Percentiles rank a stretch among this genome's conserved stretches.
Conservation (phyloP, 768 basidiomycete genomes). For the Phylloporus sp. region DNA sequence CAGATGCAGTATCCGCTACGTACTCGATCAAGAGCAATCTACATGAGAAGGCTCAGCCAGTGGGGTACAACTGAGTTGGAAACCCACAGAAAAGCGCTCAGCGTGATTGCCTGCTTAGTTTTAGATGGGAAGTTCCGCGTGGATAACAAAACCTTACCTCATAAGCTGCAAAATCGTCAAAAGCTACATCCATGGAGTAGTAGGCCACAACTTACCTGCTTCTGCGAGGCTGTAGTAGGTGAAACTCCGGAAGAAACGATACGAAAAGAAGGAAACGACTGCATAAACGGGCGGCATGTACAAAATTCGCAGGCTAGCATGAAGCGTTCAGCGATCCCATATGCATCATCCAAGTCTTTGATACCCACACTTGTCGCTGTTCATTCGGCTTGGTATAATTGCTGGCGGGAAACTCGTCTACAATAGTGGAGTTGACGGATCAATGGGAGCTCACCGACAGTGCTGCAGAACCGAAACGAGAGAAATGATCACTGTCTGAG, state of each 20-base stretch:
- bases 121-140: constrained; percentile 14
- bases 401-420: constrained; percentile 34
- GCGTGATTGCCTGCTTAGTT: constrained; percentile 57
- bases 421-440: background rate
- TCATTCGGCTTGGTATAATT: constrained; percentile 67
- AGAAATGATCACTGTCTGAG: constrained; percentile 59
- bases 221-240: constrained; percentile 56
- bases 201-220: constrained; percentile 35
- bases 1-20: constrained; percentile 65
- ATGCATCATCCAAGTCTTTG: background rate
- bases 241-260: constrained; percentile 76
- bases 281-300: constrained; percentile 84
- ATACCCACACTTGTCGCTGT: constrained; percentile 73
- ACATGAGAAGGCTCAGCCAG: constrained; percentile 1
- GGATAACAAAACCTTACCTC: constrained; percentile 44
- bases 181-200: constrained; percentile 25
- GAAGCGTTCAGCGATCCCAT: background rate
- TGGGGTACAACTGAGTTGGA: background rate
- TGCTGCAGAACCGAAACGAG: constrained; percentile 51
- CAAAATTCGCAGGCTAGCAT: constrained; percentile 61
- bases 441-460: constrained; percentile 47
- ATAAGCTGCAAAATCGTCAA: constrained; percentile 43
- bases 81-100: constrained; percentile 82
- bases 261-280: constrained; percentile 80
- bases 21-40: constrained; percentile 81